Evolutionary conservation across 768 basidiomycete species (phyloP), one percentile per base, ranked within the genome.

Genomic region (Mycena galericulata): DNA sequence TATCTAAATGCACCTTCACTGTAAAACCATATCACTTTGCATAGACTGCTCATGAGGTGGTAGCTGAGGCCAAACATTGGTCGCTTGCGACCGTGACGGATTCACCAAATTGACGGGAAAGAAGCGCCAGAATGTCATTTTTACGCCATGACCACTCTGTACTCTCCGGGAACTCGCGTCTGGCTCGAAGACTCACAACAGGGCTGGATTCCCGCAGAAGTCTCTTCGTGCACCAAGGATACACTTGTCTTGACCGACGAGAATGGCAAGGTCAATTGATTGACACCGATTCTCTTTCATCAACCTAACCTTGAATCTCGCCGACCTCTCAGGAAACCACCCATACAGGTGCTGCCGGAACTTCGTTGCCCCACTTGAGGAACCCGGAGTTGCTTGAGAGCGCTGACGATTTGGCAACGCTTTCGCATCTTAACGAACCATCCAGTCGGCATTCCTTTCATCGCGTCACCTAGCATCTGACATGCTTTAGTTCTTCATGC

Each of bases 381-480:
- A 99, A 99, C 82, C 98, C 98, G 26, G 96, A 96, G 30, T 81
- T 98, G 60, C 84, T 99, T 65, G 98, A 99, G 83, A 94, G 94
- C n/a, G 95, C 96, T n/a, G 98, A 99, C 81, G 98, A 99, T 85
- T 86, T 99, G 77, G 97, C 98, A 53, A 97, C 96, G 62, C 89
- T 99, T 74, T 98, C 96, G 54, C 96, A 99, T 84, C 87, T 99
- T 72, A 99, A 99, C 78, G 98, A 99, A 79, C 97, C 98, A 55
- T 95, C 93, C 74, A 96, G 97, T 96, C 72, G 14, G 12, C 67
- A 22, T 14, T 54, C 34, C 54, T 32, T 55, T 62, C n/a, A 57
- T 54, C 43, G 49, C 61, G 14, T 59, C 32, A 38, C n/a, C 69
- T 55, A n/a, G 30, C 12, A 20, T 24, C 29, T 64, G 32, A 58